These are phyloP conservation scores for Achaetomium macrosporum DNA, from an alignment of 2,329 filamentous ascomycete genomes.

Conservation along the genomic window DNA sequence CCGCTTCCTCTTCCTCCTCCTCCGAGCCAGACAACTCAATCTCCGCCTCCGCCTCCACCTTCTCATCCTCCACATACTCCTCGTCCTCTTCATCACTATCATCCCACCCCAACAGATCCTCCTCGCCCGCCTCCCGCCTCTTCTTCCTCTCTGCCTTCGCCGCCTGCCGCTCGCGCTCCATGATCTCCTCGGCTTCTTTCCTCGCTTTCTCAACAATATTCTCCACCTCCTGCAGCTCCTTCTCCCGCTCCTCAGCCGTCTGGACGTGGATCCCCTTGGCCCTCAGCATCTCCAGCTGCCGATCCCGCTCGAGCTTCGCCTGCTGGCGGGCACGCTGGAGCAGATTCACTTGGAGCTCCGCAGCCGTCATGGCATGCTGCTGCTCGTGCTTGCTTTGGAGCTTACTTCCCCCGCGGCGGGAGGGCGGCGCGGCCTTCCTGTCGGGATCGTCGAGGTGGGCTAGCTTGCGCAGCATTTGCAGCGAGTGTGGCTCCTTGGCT, in stretches of 20 bases:
- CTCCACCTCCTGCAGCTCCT: constrained; percentile 76
- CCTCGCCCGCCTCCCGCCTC: constrained; percentile 37
- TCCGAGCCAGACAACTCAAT: constrained; percentile 22
- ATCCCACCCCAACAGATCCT: constrained; percentile 50
- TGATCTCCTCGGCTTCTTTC: constrained; percentile 72
- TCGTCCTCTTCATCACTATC: constrained; percentile 46
- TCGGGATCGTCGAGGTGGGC: constrained; percentile 64
- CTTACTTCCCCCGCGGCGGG: constrained; percentile 26
- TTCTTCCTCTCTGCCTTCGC: constrained; percentile 58
- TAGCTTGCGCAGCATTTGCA: constrained; percentile 65
- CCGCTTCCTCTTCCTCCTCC: constrained; percentile 26
- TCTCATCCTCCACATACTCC: constrained; percentile 35
- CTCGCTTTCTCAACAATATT: constrained; percentile 82
- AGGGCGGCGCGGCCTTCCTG: constrained; percentile 39
- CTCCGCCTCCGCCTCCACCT: constrained; percentile 19
- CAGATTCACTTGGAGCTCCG: constrained; percentile 63
- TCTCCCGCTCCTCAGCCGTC: constrained; percentile 79
- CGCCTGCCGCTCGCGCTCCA: constrained; percentile 67
- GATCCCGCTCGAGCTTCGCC: constrained; percentile 68
- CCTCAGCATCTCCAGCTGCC: constrained; percentile 68
- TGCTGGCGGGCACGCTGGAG: constrained; percentile 71
- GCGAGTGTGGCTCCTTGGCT: constrained; percentile 55
- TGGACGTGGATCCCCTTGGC: constrained; percentile 76
- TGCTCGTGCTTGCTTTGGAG: constrained; percentile 29
- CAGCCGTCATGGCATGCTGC: constrained; percentile 52